Evolutionary conservation across 2,329 filamentous ascomycete genomes (phyloP), one percentile per base, ranked within the genome.

Genomic region (Exophiala sp.): DNA sequence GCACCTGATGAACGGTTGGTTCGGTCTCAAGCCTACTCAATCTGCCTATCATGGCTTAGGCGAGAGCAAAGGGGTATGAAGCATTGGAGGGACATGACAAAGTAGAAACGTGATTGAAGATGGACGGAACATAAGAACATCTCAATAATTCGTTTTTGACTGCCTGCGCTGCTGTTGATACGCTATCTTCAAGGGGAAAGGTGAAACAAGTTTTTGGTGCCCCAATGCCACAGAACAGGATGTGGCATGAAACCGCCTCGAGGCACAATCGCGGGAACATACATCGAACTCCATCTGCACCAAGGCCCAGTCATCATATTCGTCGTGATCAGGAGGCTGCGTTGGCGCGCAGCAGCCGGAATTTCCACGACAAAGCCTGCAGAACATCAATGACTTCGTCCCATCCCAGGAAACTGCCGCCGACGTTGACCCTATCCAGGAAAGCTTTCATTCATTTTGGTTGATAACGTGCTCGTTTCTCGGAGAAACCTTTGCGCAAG

Each of bases 281-380:
- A 32, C 33, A 24, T 14, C 33, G 24, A 55, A 52, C 53, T 55
- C 53, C 47, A 51, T 44, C 39, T 41, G 48, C 53, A 55, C 40
- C 53, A 39, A 46, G 44, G 47, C 32, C 53, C 39, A 38, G 42
- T 55, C 53, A 48, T 55, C 38, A 55, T 38, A 45, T 43, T 55
- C 53, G 53, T 55, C 33, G 40, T 35, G 18, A 48, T 48, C 39
- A 47, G 41, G 39, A 50, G 40, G 24, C 32, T 21, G 38, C 32
- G 18, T 32, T 20, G 24, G 46, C 24, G 36, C 36, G 46, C 16
- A 14, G 39, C 24, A 51, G 32, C 12, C 20, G 20, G n/a, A 33
- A 45, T 38, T 32, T 39, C 41, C 41, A 8, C 48, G 21, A 16
- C 14, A 29, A 24, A 42, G 24, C 35, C 29, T 38, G 36, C 40